phyloP scores from a whole-genome alignment of 768 basidiomycete genomes.

The Phylloporus arenicola region DNA sequence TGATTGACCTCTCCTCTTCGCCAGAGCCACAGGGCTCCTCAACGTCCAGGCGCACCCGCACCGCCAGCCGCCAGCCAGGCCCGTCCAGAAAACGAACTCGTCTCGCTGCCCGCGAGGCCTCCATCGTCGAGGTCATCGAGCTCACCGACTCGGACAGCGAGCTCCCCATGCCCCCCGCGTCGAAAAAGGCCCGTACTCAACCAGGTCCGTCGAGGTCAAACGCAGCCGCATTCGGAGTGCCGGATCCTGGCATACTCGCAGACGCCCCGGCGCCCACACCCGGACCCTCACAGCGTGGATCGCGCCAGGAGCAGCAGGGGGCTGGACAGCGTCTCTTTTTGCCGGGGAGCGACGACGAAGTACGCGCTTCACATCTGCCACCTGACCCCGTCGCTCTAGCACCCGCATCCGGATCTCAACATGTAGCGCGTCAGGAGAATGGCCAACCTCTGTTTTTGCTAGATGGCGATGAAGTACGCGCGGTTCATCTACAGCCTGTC shows the following conservation, averaged over 20 bases:
- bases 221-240: slow-evolving; percentile 11
- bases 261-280: slow-evolving; percentile 3
- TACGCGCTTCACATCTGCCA: not conserved
- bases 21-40: slow-evolving; percentile 14
- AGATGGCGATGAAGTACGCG: slow-evolving; percentile 30
- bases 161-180: not conserved
- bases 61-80: slow-evolving; percentile 17
- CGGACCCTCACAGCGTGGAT: slow-evolving; percentile 11
- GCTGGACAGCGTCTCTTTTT: slow-evolving; percentile 31
- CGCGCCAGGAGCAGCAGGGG: not conserved
- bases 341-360: slow-evolving; percentile 36
- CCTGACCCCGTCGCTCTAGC: not conserved
- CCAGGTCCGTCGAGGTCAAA: slow-evolving; percentile 1
- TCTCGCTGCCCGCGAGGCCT: slow-evolving; percentile 5
- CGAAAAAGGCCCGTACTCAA: not conserved
- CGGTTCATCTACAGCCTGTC: not conserved
- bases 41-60: slow-evolving; percentile 14
- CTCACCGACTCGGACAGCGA: slow-evolving; percentile 49
- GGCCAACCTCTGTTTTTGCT: not conserved
- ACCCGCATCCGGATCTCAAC: not conserved
- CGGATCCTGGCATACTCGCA: slow-evolving; percentile 6
- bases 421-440: not conserved
- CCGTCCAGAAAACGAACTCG: slow-evolving; percentile 14
- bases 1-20: slow-evolving; percentile 25
- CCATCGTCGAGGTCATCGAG: slow-evolving; percentile 39